Base-by-base conservation (phyloP, 2,329 filamentous ascomycete species). In the Beauveria sp. region DNA sequence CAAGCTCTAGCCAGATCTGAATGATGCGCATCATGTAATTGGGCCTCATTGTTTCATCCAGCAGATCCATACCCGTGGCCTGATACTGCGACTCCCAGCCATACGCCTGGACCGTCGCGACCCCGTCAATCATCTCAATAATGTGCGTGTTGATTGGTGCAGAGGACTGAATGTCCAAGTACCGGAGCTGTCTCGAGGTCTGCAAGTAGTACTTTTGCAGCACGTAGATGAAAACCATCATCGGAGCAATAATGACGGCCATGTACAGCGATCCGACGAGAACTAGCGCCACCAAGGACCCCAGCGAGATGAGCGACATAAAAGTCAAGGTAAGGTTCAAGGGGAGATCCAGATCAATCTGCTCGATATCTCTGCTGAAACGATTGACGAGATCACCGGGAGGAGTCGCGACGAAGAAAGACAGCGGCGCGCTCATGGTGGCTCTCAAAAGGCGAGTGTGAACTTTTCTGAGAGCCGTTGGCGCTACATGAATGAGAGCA, bases 1-100 rank as follows among this genome's bases (percentile, higher is more conserved):
- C 76, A 0, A 83, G 66, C 0, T 71, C 75, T 1, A 82, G 69
- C 79, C 80, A 83, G 28, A 76, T 69, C 62, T 83, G 80, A 12
- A 82, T 76, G 24, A 75, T 74, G 56, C 72, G 76, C 12, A 81
- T 71, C 10, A 81, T 69, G 62, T 83, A 72, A 12, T 67, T 68
- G 0, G 70, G 69, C 18, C 66, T 61, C 44, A 71, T 70, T 0
- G 68, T 70, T 1, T 57, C 58, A 56, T 66, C 79, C 9, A 84
- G 71, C 48, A 63, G 63, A 34, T 51, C 54, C 47, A 52, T 47
- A 28, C 65, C 64, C 5, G 65, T 64, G 7, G 65, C 61, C 9
- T 63, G 62, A 26, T 67, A 71, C 2, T 64, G 41, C 1, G 28
- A 24, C 12, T 64, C 50, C 70, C 69, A 72, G 18, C 69, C 68